These are phyloP conservation scores for Fragaria ananassa DNA, from an alignment of 306 rosid species.

Conservation along the genomic window DNA sequence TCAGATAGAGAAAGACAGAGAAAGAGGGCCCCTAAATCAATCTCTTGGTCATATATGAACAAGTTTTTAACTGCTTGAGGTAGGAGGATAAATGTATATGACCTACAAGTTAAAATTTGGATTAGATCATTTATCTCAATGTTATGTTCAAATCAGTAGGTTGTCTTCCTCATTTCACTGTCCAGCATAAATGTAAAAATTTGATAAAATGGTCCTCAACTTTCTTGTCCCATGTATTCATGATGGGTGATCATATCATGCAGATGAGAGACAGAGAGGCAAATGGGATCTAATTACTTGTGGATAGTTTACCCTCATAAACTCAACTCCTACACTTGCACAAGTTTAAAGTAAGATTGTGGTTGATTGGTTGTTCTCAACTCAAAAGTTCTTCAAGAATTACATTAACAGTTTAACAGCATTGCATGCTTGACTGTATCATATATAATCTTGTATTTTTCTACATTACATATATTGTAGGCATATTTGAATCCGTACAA, in stretches of 20 bases:
- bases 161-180: background rate
- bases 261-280: slow-evolving; percentile 12
- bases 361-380: background rate
- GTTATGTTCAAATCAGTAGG: background rate
- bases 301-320: slow-evolving; percentile 4
- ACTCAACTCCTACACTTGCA: background rate
- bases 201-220: slow-evolving; percentile 26
- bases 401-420: background rate
- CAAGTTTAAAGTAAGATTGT: no score
- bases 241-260: slow-evolving; percentile 7
- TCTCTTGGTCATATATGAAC: slow-evolving; percentile 18
- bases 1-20: slow-evolving; percentile 25
- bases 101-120: background rate
- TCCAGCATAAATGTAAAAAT: background rate
- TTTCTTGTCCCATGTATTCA: slow-evolving; percentile 9
- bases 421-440: background rate
- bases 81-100: slow-evolving; percentile 4
- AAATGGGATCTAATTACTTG: slow-evolving; percentile 20
- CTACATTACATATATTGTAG: background rate
- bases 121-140: background rate
- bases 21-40: slow-evolving; percentile 1
- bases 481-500: background rate
- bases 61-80: slow-evolving; percentile 18
- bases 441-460: background rate
- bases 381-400: background rate